Conservation (phyloP, 2,329 filamentous ascomycete genomes). For the Fusarium begoniae region DNA sequence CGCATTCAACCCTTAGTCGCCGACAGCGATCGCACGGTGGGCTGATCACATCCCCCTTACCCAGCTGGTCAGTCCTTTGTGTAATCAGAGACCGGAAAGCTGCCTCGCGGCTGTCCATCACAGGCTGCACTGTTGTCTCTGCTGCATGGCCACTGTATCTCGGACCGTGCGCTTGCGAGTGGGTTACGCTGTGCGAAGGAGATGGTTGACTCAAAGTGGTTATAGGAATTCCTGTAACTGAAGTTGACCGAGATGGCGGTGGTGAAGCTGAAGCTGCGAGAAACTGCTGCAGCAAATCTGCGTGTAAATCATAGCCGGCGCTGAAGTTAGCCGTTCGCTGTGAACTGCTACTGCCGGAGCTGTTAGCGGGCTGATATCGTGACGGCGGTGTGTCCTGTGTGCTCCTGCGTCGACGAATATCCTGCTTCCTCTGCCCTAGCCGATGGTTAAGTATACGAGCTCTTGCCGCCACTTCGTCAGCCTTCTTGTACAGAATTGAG, state of each 20-base stretch:
- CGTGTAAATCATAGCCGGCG: conserved; percentile 59
- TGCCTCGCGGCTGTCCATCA: conserved; percentile 43
- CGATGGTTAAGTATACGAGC: conserved; percentile 83
- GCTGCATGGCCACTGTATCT: conserved; percentile 32
- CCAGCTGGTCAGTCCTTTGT: conserved; percentile 77
- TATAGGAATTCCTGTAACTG: conserved; percentile 40
- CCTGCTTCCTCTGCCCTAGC: conserved; percentile 54
- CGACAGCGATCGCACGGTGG: conserved; percentile 88
- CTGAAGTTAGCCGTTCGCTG: conserved; percentile 40
- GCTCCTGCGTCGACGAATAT: conserved; percentile 44
- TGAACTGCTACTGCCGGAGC: conserved; percentile 9
- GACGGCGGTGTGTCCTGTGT: conserved; percentile 47
- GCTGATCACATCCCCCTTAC: conserved; percentile 77
- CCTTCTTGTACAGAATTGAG: conserved; percentile 79
- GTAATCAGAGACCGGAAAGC: conserved; percentile 68
- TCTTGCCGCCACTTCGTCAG: conserved; percentile 72
- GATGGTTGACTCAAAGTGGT: conserved; percentile 40
- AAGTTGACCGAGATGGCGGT: conserved; percentile 42
- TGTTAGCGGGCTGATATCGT: conserved; percentile 49
- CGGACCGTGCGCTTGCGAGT: conserved; percentile 29
- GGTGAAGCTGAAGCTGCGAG: conserved; percentile 35
- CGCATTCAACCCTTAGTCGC: conserved; percentile 79
- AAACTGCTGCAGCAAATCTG: conserved; percentile 66
- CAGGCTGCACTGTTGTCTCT: conserved; percentile 39
- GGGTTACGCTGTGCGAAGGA: conserved; percentile 35